Percentiles rank a stretch among this genome's conserved stretches.
These are phyloP conservation scores for Jackrogersella multiformis DNA, from an alignment of 495 filamentous ascomycete species.

Conservation along the genomic window DNA sequence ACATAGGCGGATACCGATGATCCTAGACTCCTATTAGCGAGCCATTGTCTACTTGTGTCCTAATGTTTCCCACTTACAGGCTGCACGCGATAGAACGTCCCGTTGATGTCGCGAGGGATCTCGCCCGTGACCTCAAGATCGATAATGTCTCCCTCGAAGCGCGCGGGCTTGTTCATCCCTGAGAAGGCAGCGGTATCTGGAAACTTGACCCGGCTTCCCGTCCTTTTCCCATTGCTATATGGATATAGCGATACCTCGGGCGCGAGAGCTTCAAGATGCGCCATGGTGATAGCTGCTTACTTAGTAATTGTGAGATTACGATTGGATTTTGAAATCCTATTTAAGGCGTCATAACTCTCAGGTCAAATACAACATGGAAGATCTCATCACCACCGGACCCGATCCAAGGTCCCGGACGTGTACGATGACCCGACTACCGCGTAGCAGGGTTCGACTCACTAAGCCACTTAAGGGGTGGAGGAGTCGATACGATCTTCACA, in stretches of 20 bases:
- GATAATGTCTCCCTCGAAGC: slow-evolving; percentile 59
- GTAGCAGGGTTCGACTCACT: slow-evolving; percentile 14
- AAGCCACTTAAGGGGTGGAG: slow-evolving; percentile 24
- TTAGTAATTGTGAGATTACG: slow-evolving; percentile 16
- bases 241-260: slow-evolving; percentile 48
- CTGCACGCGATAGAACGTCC: slow-evolving; percentile 64
- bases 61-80: slow-evolving; percentile 41
- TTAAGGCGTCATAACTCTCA: slow-evolving; percentile 13
- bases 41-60: background rate
- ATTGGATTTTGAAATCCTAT: slow-evolving; percentile 19
- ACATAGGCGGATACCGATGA: slow-evolving; percentile 61
- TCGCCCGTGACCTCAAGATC: slow-evolving; percentile 60
- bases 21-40: slow-evolving; percentile 36
- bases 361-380: slow-evolving; percentile 16
- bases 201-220: slow-evolving; percentile 54
- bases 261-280: slow-evolving; percentile 56
- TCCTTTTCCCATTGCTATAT: slow-evolving; percentile 49
- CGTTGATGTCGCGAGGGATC: slow-evolving; percentile 61
- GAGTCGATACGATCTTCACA: slow-evolving; percentile 16
- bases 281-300: slow-evolving; percentile 45
- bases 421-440: slow-evolving; percentile 17
- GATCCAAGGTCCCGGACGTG: slow-evolving; percentile 16
- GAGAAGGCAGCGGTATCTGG: slow-evolving; percentile 57
- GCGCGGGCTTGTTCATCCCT: slow-evolving; percentile 58
- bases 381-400: slow-evolving; percentile 3